These are phyloP conservation scores for Phialophora tarda DNA, from an alignment of 2,329 filamentous ascomycete species.

Conservation along the genomic window DNA sequence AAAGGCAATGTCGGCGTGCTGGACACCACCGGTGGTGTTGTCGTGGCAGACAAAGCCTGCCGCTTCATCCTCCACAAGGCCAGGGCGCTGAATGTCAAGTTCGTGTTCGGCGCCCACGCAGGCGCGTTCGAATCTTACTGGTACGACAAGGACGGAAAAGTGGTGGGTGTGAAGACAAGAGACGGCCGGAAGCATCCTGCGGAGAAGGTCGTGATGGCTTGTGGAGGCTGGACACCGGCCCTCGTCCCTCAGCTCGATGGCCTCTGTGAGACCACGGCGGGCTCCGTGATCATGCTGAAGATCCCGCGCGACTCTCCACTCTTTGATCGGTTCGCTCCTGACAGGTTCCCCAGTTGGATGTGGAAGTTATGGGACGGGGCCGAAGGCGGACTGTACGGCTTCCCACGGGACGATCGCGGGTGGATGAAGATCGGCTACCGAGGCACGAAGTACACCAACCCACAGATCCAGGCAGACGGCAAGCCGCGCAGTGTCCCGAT, in stretches of 20 bases:
- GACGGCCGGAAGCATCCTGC: conserved; percentile 22
- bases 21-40: conserved; percentile 56
- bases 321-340: conserved; percentile 50
- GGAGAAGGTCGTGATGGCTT: conserved; percentile 65
- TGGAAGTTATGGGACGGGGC: conserved; percentile 43
- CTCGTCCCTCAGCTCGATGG: conserved; percentile 60
- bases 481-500: conserved; percentile 49
- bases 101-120: conserved; percentile 47
- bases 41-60: conserved; percentile 56
- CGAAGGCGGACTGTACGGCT: conserved; percentile 27
- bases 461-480: conserved; percentile 46
- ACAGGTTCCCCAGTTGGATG: conserved; percentile 55
- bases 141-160: conserved; percentile 41
- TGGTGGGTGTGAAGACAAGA: conserved; percentile 37
- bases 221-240: conserved; percentile 84
- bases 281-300: conserved; percentile 53
- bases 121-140: conserved; percentile 45
- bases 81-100: conserved; percentile 48
- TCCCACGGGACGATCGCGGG: conserved; percentile 49
- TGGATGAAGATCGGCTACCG: conserved; percentile 59
- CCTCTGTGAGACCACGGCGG: conserved; percentile 56
- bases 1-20: conserved; percentile 47
- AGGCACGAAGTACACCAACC: conserved; percentile 59
- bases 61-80: conserved; percentile 53
- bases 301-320: conserved; percentile 50